Conservation (phyloP, 202 grass and related monocot species). For the Cymbopogon flexuosus region DNA sequence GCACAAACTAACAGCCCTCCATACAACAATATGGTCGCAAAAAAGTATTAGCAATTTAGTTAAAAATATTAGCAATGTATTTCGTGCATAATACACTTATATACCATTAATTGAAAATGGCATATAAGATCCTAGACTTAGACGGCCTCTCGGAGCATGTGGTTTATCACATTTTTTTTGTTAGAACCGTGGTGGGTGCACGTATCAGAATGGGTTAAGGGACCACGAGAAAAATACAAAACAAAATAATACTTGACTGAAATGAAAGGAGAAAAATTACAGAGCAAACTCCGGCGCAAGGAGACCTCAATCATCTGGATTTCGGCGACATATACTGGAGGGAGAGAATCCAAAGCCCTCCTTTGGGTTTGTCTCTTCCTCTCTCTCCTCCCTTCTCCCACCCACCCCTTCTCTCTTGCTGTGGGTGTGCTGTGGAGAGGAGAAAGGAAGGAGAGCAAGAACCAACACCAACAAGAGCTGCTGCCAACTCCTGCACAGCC, state of each 20-base stretch:
- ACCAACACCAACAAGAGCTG: slow-evolving; percentile 43
- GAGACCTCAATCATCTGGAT: slow-evolving; percentile 46
- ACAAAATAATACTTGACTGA: not conserved
- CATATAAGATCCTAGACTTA: too few relatives aligned
- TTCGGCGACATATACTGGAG: slow-evolving; percentile 58
- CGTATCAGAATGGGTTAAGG: not conserved
- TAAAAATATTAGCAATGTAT: not conserved
- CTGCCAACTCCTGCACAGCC: slow-evolving; percentile 68
- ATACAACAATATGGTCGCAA: not conserved
- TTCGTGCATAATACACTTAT: not conserved
- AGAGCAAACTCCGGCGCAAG: slow-evolving; percentile 31
- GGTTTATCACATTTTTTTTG: not conserved
- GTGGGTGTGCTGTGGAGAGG: slow-evolving; percentile 42
- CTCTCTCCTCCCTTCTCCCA: slow-evolving; percentile 37
- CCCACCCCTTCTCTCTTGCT: slow-evolving; percentile 41
- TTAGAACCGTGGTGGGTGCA: not conserved
- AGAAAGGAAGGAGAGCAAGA: slow-evolving; percentile 47
- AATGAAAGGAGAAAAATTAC: slow-evolving; percentile 30
- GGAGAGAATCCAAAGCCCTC: slow-evolving; percentile 76
- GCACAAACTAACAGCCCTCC: not conserved
- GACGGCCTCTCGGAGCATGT: not conserved
- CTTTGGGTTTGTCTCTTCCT: slow-evolving; percentile 56
- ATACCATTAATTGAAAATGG: too few relatives aligned
- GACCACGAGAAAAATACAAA: not conserved
- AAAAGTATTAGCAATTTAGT: not conserved